A percentile compares a stretch with the other conserved stretches of the same genome.
Evolutionary conservation across 179 eudicot species (phyloP).

Genomic region (Drosera spatulata): DNA sequence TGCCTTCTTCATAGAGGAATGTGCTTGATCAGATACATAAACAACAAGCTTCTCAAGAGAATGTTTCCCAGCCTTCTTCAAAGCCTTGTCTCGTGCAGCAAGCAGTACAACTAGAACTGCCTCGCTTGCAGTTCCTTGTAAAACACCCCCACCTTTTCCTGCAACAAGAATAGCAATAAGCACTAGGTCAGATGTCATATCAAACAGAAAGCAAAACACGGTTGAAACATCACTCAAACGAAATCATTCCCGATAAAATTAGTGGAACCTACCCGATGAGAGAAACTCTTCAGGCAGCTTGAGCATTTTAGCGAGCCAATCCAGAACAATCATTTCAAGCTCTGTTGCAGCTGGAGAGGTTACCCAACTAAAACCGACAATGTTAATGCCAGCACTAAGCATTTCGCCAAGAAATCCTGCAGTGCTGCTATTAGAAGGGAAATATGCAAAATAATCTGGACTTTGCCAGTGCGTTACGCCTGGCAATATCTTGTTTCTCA

Average conservation of each 20-base stretch:
- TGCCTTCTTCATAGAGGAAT: conserved; percentile 73
- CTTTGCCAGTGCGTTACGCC: conserved; percentile 99
- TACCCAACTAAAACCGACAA: conserved; percentile 96
- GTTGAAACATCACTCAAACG: no score
- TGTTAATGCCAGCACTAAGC: conserved; percentile 85
- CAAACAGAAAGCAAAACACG: background rate
- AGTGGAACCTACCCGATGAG: conserved; percentile 46
- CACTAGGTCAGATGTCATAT: background rate
- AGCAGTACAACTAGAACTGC: conserved; percentile 74
- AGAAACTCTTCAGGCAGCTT: conserved; percentile 68
- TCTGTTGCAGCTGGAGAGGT: conserved; percentile 98
- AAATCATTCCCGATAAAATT: background rate
- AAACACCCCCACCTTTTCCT: conserved; percentile 94
- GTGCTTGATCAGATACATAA: conserved; percentile 91
- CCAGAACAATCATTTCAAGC: conserved; percentile 84
- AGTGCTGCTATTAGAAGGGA: conserved; percentile 78
- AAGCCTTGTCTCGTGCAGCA: conserved; percentile 84
- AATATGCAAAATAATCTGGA: conserved; percentile 79
- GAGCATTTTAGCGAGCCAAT: conserved; percentile 86
- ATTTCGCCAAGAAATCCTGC: conserved; percentile 96
- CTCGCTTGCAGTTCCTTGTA: conserved; percentile 97
- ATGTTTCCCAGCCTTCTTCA: conserved; percentile 60
- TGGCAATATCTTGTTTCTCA: conserved; percentile 61
- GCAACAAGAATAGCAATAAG: conserved; percentile 7
- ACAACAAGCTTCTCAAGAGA: conserved; percentile 64